These are phyloP conservation scores for Chrysanthemum seticuspe DNA, from an alignment of 129 eudicot species.

Conservation along the genomic window DNA sequence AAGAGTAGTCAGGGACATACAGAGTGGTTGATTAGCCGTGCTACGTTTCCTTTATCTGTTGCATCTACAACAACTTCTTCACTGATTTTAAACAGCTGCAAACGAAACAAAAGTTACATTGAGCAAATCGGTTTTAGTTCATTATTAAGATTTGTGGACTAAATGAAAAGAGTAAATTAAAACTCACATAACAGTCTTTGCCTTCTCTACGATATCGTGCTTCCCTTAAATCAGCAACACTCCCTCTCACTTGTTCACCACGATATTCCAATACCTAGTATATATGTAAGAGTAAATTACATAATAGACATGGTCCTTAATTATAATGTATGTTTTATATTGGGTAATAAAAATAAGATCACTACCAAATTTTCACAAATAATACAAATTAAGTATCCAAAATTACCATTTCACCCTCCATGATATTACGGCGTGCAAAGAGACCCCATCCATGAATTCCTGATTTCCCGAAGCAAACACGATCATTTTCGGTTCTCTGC, in stretches of 20 bases:
- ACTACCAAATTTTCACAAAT: not conserved
- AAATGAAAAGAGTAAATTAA: not conserved
- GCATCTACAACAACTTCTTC: conserved; percentile 99
- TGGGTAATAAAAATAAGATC: too few species aligned
- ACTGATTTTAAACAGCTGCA: conserved; percentile 91
- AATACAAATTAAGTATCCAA: not conserved
- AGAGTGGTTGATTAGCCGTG: conserved; percentile 90
- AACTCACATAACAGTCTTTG: conserved; percentile 94
- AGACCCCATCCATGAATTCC: conserved; percentile 99
- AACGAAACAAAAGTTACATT: conserved; percentile 17
- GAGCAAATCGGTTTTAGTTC: not conserved
- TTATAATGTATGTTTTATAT: too few species aligned
- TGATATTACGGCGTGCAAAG: conserved; percentile 79
- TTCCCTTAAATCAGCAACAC: conserved; percentile 95
- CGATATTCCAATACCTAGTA: conserved; percentile 93
- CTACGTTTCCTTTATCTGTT: conserved; percentile 92
- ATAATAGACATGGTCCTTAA: too few species aligned
- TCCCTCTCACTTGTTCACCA: conserved; percentile 94
- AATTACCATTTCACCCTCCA: conserved; percentile 94
- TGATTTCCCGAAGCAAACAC: conserved; percentile 94
- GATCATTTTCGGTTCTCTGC: conserved; percentile 92
- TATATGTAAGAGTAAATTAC: not conserved
- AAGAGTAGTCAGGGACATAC: conserved; percentile 41
- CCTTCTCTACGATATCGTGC: conserved; percentile 78
- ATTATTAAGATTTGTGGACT: not conserved